phyloP scores from a whole-genome alignment of 306 rosid species.

The Lotus japonicus region DNA sequence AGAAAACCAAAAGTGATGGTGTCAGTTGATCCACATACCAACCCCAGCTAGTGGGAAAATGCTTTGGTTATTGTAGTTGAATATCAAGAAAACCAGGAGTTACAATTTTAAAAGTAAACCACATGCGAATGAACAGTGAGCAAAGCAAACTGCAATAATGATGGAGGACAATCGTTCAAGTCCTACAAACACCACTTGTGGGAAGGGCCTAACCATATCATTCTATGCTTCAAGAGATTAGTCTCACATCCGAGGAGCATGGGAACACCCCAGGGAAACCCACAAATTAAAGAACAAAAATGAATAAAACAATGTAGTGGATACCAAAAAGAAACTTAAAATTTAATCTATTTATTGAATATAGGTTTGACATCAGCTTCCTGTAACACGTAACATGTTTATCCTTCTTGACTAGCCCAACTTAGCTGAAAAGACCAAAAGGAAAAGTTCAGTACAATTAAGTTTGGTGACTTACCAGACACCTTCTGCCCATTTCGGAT shows the following conservation, averaged over 20 bases:
- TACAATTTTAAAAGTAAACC: not conserved
- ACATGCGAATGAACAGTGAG: not conserved
- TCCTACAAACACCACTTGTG: not conserved
- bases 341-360: not conserved
- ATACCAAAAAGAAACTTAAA: not conserved
- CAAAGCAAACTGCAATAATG: not conserved
- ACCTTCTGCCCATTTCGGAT: constrained; percentile 44
- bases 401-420: not conserved
- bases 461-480: constrained; percentile 52
- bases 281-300: not conserved
- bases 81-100: not conserved
- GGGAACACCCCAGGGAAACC: not conserved
- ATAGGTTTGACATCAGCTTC: not conserved
- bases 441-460: constrained; percentile 14
- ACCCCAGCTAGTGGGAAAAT: not conserved
- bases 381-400: not conserved
- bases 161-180: not conserved
- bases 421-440: not conserved
- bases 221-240: not conserved
- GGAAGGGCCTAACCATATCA: not conserved
- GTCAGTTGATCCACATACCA: not conserved
- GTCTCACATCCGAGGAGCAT: not conserved
- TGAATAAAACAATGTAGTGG: not conserved
- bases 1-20: not conserved
- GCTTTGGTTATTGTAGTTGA: not conserved